Percentiles rank a stretch among this genome's conserved stretches.
Evolutionary conservation across 352 stramenopile species (phyloP).

Genomic region (Globisporangium emineosum): DNA sequence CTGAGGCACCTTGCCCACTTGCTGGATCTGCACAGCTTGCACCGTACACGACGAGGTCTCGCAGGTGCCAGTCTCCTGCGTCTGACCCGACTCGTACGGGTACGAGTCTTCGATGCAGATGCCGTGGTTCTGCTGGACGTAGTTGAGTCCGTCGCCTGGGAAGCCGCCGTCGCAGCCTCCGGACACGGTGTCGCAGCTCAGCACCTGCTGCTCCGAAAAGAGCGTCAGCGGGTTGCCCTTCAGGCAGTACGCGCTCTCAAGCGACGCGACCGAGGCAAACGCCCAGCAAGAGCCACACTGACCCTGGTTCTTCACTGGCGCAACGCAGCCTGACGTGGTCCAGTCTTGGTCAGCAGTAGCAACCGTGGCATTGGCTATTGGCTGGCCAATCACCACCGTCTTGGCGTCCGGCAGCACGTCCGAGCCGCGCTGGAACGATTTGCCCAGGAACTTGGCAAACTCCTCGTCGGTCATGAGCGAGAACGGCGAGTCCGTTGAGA

Average conservation of each 20-base stretch:
- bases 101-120: slow-evolving; percentile 77
- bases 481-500: slow-evolving; percentile 71
- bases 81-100: slow-evolving; percentile 71
- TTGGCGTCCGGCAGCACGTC: slow-evolving; percentile 2
- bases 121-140: slow-evolving; percentile 76
- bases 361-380: slow-evolving; percentile 13
- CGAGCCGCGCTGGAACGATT: slow-evolving; percentile 31
- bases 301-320: slow-evolving; percentile 94
- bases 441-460: slow-evolving; percentile 50
- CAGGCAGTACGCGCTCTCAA: slow-evolving; percentile 91
- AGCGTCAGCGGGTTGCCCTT: slow-evolving; percentile 59
- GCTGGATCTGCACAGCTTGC: slow-evolving; percentile 31
- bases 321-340: slow-evolving; percentile 56
- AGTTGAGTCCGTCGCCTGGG: slow-evolving; percentile 86
- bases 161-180: slow-evolving; percentile 89
- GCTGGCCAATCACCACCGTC: neutral
- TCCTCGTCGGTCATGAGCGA: slow-evolving; percentile 70
- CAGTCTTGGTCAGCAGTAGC: slow-evolving; percentile 43
- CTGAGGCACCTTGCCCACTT: slow-evolving; percentile 62
- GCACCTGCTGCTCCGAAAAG: slow-evolving; percentile 92
- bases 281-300: slow-evolving; percentile 97
- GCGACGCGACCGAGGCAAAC: slow-evolving; percentile 91
- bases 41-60: slow-evolving; percentile 28
- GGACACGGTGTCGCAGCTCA: slow-evolving; percentile 86
- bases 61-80: slow-evolving; percentile 31